Evolutionary conservation across 768 basidiomycete genomes (phyloP).

Genomic region (Cantharellus anzutake): DNA sequence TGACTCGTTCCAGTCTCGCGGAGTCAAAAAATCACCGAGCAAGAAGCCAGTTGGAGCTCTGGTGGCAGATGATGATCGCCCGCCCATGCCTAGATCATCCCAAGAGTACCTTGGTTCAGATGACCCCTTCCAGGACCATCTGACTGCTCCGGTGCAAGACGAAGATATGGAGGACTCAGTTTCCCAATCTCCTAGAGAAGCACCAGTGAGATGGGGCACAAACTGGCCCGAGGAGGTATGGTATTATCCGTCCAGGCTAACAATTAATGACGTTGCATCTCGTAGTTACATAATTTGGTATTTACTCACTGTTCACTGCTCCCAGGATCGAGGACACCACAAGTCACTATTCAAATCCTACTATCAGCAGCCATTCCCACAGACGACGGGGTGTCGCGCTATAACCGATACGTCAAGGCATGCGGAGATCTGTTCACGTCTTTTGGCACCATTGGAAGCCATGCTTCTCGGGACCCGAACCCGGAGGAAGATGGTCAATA

Average conservation of each 20-base stretch:
- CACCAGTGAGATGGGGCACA: not conserved
- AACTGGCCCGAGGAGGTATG: not conserved
- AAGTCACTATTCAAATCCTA: not conserved
- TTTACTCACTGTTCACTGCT: not conserved
- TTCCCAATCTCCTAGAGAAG: not conserved
- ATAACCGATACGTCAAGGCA: not conserved
- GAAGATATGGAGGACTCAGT: not conserved
- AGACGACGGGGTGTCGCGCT: not conserved
- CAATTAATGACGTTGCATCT: too few relatives aligned
- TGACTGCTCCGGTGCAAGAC: too few relatives aligned
- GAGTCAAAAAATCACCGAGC: not conserved
- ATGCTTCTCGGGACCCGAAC: not conserved
- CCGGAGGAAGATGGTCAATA: not conserved
- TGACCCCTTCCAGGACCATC: too few relatives aligned
- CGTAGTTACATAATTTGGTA: not conserved
- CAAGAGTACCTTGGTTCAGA: too few relatives aligned
- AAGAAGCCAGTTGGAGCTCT: too few relatives aligned
- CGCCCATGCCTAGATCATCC: too few relatives aligned
- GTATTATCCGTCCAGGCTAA: too few relatives aligned
- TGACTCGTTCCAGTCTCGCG: not conserved
- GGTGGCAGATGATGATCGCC: too few relatives aligned
- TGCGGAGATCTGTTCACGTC: not conserved
- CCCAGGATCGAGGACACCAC: not conserved
- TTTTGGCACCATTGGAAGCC: not conserved
- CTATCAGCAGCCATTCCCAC: not conserved